Percentiles rank a stretch among this genome's conserved stretches.
phyloP scores from a whole-genome alignment of 1,284 basidiomycete species.

The Phellopilus nigrolimitatus region DNA sequence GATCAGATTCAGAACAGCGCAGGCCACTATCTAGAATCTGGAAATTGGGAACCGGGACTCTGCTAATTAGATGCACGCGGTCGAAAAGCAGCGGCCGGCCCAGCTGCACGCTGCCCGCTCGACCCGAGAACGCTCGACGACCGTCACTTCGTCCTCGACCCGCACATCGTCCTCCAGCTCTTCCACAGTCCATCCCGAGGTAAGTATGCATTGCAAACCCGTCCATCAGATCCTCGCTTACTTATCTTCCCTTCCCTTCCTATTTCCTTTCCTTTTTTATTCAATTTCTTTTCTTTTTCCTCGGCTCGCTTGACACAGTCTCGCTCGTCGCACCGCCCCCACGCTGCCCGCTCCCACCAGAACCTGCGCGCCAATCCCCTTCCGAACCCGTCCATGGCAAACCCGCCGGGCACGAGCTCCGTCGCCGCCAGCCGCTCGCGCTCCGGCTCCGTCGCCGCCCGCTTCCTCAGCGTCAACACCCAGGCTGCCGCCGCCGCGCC shows the following conservation, averaged over 20 bases:
- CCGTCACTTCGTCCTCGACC: neutral
- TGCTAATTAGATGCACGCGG: no score
- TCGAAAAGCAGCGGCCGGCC: neutral
- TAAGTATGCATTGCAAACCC: neutral
- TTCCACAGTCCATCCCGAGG: neutral
- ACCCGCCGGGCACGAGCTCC: neutral
- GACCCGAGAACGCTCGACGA: neutral
- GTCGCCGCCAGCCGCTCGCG: slow-evolving; percentile 8
- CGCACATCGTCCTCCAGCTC: neutral
- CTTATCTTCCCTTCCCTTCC: no score
- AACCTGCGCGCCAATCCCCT: slow-evolving; percentile 5
- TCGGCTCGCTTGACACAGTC: no score
- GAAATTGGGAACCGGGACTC: no score
- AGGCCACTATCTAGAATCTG: no score
- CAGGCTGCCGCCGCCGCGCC: slow-evolving; percentile 10
- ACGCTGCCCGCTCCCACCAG: slow-evolving; percentile 10
- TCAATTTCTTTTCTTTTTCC: no score
- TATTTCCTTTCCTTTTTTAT: no score
- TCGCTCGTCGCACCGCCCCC: neutral
- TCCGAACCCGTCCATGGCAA: neutral
- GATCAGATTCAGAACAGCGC: no score
- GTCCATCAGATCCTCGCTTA: no score
- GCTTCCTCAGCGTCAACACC: slow-evolving; percentile 19
- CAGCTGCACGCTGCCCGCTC: neutral
- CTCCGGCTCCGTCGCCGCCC: slow-evolving; percentile 12